phyloP scores from a whole-genome alignment of 1,284 basidiomycete species.

The Microbotryomycetes sp. region DNA sequence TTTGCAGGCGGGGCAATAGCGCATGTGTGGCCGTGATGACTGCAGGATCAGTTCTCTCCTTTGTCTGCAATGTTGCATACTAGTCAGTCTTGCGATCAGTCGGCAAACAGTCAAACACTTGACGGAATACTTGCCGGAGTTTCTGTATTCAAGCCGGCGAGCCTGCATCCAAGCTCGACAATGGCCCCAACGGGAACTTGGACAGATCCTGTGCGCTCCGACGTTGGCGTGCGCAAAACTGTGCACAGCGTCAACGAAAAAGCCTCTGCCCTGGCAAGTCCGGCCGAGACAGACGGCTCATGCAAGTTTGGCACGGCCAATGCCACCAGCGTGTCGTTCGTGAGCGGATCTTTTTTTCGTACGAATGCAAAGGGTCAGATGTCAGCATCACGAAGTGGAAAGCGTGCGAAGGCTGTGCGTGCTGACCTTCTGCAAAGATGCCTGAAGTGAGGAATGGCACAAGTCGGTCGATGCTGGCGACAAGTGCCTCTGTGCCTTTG shows the following conservation, averaged over 20 bases:
- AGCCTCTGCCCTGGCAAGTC: constrained; percentile 13
- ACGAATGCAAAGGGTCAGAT: constrained; percentile 1
- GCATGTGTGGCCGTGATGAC: not conserved
- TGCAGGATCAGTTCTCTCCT: constrained; percentile 20
- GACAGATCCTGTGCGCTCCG: constrained; percentile 22
- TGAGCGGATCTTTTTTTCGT: not conserved
- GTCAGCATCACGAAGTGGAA: not conserved
- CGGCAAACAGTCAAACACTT: not conserved
- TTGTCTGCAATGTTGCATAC: not conserved
- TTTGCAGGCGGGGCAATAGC: constrained; percentile 17
- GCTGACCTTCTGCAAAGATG: constrained; percentile 26
- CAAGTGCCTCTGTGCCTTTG: constrained; percentile 21
- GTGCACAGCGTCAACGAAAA: constrained; percentile 8
- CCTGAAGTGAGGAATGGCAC: constrained; percentile 1
- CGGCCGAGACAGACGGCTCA: not conserved
- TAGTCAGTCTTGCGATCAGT: no score
- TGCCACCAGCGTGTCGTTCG: not conserved
- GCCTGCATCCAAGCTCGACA: constrained; percentile 18
- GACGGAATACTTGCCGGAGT: not conserved
- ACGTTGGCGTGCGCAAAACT: constrained; percentile 22
- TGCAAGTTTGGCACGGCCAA: not conserved
- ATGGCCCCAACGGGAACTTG: constrained; percentile 20
- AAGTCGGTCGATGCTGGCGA: constrained; percentile 16
- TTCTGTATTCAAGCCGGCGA: constrained; percentile 10
- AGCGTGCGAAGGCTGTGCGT: constrained; percentile 20